A percentile compares a stretch with the other conserved stretches of the same genome.
Conservation (phyloP, 352 stramenopile genomes). For the Globisporangium parvum region DNA sequence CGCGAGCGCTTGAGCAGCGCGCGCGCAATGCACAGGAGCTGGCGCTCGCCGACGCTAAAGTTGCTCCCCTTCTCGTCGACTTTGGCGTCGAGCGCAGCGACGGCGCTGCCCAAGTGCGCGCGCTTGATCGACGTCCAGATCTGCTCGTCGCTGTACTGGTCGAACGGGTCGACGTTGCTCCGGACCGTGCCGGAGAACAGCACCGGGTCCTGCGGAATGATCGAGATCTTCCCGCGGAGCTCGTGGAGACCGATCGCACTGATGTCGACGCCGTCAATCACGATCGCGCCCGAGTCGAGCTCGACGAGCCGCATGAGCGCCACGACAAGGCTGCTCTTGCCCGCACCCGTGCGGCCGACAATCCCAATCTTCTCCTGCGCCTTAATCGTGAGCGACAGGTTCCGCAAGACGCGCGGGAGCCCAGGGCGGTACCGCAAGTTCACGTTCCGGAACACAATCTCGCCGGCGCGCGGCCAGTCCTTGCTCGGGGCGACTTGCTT, state of each 20-base stretch:
- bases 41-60: slow-evolving; percentile 93
- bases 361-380: slow-evolving; percentile 65
- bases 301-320: slow-evolving; percentile 85
- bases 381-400: slow-evolving; percentile 61
- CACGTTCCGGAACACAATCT: slow-evolving; percentile 76
- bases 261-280: slow-evolving; percentile 59
- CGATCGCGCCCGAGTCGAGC: slow-evolving; percentile 37
- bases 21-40: slow-evolving; percentile 94
- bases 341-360: slow-evolving; percentile 61
- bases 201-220: slow-evolving; percentile 95
- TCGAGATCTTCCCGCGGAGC: slow-evolving; percentile 56
- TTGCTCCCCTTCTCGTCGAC: slow-evolving; percentile 92
- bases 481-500: slow-evolving; percentile 33
- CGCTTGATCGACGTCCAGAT: slow-evolving; percentile 83
- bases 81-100: slow-evolving; percentile 35
- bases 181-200: slow-evolving; percentile 91
- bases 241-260: slow-evolving; percentile 39
- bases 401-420: slow-evolving; percentile 32
- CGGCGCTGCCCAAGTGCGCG: slow-evolving; percentile 63
- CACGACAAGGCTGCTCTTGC: slow-evolving; percentile 77
- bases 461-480: slow-evolving; percentile 68
- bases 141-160: slow-evolving; percentile 81
- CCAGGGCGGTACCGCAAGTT: slow-evolving; percentile 74
- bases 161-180: slow-evolving; percentile 78
- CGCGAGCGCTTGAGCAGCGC: slow-evolving; percentile 88